Evolutionary conservation across 2,329 filamentous ascomycete species (phyloP).

Genomic region (Neonectria ditissima): DNA sequence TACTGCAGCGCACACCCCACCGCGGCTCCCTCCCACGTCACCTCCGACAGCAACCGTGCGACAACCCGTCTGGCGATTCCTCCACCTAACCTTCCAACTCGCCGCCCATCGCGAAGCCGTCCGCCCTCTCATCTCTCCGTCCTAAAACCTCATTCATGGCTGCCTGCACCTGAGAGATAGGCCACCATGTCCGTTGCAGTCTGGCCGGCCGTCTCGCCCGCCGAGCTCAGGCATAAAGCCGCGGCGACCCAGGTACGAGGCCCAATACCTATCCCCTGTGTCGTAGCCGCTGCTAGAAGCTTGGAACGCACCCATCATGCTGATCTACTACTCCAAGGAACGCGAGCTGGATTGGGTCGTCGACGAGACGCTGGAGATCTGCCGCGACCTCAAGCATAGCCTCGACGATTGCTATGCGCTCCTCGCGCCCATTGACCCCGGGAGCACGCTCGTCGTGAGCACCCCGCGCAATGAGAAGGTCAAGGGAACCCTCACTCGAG

Average conservation of each 20-base stretch:
- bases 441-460: slow-evolving; percentile 89
- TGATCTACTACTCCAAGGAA: slow-evolving; percentile 51
- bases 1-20: slow-evolving; percentile 29
- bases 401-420: slow-evolving; percentile 91
- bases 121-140: slow-evolving; percentile 9
- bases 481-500: slow-evolving; percentile 91
- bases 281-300: background rate
- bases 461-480: slow-evolving; percentile 88
- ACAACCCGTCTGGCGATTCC: slow-evolving; percentile 25
- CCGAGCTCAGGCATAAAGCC: slow-evolving; percentile 62
- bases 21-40: slow-evolving; percentile 36
- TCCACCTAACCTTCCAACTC: slow-evolving; percentile 37
- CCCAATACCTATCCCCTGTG: background rate
- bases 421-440: slow-evolving; percentile 84
- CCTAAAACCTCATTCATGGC: slow-evolving; percentile 34
- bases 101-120: slow-evolving; percentile 20
- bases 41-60: slow-evolving; percentile 8
- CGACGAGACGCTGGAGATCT: slow-evolving; percentile 60
- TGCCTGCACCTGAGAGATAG: slow-evolving; percentile 36
- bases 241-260: slow-evolving; percentile 63
- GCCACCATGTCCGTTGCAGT: slow-evolving; percentile 68
- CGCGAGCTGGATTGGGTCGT: slow-evolving; percentile 69
- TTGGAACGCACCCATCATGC: slow-evolving; percentile 37
- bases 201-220: slow-evolving; percentile 66
- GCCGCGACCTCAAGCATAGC: slow-evolving; percentile 68